phyloP scores from a whole-genome alignment of 352 stramenopile genomes.

The Globisporangium splendens region DNA sequence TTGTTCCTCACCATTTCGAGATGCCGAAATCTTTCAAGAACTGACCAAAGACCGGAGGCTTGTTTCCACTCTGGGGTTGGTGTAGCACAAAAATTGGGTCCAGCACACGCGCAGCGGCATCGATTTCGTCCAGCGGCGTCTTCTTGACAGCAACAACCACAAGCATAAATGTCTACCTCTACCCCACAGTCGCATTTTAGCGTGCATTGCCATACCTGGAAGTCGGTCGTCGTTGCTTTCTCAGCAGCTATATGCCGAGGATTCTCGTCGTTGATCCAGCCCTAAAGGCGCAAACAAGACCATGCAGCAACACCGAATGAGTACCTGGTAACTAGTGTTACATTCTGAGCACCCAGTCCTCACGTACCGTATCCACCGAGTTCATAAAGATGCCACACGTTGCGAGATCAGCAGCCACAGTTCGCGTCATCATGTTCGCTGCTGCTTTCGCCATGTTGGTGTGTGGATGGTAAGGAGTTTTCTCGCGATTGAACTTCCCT shows the following conservation, averaged over 20 bases:
- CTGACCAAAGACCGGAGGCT: slow-evolving; percentile 45
- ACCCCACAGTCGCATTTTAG: no score
- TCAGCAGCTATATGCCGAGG: slow-evolving; percentile 87
- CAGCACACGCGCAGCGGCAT: slow-evolving; percentile 91
- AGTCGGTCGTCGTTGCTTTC: slow-evolving; percentile 90
- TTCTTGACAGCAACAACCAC: slow-evolving; percentile 21
- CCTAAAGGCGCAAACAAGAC: slow-evolving; percentile 24
- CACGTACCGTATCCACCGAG: slow-evolving; percentile 91
- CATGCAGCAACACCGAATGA: no score
- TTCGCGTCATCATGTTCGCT: slow-evolving; percentile 95
- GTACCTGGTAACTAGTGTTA: no score
- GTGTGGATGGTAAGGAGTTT: slow-evolving; percentile 93
- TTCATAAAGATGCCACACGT: slow-evolving; percentile 93
- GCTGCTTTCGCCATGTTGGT: slow-evolving; percentile 97
- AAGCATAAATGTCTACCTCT: not conserved
- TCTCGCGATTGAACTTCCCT: slow-evolving; percentile 95
- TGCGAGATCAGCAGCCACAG: slow-evolving; percentile 86
- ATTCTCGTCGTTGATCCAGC: slow-evolving; percentile 98
- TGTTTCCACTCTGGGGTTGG: slow-evolving; percentile 33
- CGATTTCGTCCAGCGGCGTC: slow-evolving; percentile 95
- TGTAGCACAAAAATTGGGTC: slow-evolving; percentile 90
- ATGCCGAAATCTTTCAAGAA: slow-evolving; percentile 79
- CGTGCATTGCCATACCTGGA: slow-evolving; percentile 76
- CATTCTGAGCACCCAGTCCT: no score
- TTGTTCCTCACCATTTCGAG: slow-evolving; percentile 49